Evolutionary conservation across 495 filamentous ascomycete genomes (phyloP), one percentile per base, ranked within the genome.

Genomic region (Aspergillus cavernicola): DNA sequence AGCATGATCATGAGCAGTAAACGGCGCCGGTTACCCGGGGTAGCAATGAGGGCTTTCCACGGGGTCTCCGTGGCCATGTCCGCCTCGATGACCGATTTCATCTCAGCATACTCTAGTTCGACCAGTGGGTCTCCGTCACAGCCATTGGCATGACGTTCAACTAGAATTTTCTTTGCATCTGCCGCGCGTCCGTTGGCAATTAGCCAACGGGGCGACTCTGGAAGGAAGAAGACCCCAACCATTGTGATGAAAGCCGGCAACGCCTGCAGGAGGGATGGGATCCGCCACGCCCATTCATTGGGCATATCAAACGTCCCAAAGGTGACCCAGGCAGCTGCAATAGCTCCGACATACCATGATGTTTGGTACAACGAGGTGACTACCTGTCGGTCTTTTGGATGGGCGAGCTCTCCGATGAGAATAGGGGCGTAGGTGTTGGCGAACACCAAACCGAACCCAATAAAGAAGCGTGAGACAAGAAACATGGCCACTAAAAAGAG

Each of bases 131-230:
- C 42, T 15, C n/a, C 31, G 31, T 36, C 33, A 3, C 45, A n/a
- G 1, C 23, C 19, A n/a, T n/a, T n/a, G 31, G 15, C 45, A 31
- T 49, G 45, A n/a, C 37, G 24, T 15, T 49, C 37, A 16, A 37
- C 20, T 11, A 49, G 45, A 9, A 37, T 24, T 23, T 4, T 1
- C 6, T 15, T 15, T 22, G 45, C 45, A 7, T 49, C 32, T 6
- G 6, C 45, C 6, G 12, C 13, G 2, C 19, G 3, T 4, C 45
- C 45, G 3, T 49, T 49, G 31, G 32, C 12, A 13, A 36, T 9
- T n/a, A 49, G 20, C 45, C 45, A 47, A 18, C 44, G 44, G 4
- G 44, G 44, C 10, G 29, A 36, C 20, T 37, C 45, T 13, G 42
- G 42, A 9, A 2, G 3, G 15, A 45, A 31, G 23, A 45, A 6